Conservation (phyloP, 2,329 filamentous ascomycete species). For the Dryadomyces quercivorus region DNA sequence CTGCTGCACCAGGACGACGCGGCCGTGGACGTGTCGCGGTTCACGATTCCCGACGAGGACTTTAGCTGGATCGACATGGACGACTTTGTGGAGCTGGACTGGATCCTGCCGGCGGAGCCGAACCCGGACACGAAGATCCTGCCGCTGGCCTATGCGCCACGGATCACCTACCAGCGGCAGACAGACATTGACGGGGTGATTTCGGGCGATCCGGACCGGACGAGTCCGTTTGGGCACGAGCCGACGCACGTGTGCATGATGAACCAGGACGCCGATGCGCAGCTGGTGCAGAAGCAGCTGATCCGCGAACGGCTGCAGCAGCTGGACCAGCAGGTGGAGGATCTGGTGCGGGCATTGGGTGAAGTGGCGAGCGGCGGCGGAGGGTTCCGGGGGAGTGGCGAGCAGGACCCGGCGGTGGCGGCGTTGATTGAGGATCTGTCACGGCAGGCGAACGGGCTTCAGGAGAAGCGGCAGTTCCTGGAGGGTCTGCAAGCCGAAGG, state of each 20-base stretch:
- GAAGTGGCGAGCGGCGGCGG: constrained; percentile 57
- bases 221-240: constrained; percentile 85
- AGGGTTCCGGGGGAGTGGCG: constrained; percentile 24
- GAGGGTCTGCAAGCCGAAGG: constrained; percentile 39
- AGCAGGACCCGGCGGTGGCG: constrained; percentile 20
- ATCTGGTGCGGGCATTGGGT: constrained; percentile 59
- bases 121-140: constrained; percentile 92
- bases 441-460: constrained; percentile 41
- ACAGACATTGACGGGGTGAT: constrained; percentile 81
- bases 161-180: constrained; percentile 93
- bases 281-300: constrained; percentile 74
- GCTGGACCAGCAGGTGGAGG: constrained; percentile 63
- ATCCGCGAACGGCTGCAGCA: constrained; percentile 71
- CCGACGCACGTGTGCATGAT: constrained; percentile 93
- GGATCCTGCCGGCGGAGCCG: constrained; percentile 80
- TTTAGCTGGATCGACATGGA: constrained; percentile 99
- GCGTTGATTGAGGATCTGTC: constrained; percentile 49
- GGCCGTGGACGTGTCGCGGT: constrained; percentile 66
- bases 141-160: constrained; percentile 82
- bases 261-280: constrained; percentile 79
- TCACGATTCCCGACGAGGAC: constrained; percentile 92
- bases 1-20: constrained; percentile 40
- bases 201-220: constrained; percentile 66
- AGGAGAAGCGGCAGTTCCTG: constrained; percentile 45
- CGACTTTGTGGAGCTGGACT: constrained; percentile 95